Base-by-base conservation (phyloP, 352 stramenopile genomes). In the Pythium oligandrum region DNA sequence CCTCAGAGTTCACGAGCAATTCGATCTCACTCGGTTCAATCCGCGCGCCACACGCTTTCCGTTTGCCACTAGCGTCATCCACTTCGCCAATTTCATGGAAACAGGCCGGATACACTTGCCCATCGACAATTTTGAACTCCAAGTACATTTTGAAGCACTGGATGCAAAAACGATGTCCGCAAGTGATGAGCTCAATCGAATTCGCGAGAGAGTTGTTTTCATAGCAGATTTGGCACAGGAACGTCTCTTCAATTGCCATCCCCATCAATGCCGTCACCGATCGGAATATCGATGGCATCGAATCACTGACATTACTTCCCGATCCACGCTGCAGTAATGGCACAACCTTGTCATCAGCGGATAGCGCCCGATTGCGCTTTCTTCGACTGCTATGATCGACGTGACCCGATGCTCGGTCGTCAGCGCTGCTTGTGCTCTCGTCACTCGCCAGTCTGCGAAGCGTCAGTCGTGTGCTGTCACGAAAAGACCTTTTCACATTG, bases 201-300 rank as follows among this genome's bases (percentile, higher is more conserved):
- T 64, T 66, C 1, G 58, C 50, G 17, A 86, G 43, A 0, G 73
- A 53, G 2, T 70, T 57, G 47, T 86, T 75, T 51, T 92, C 81
- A 33, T 75, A 87, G 62, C 81, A 92, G 51, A 92, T 92, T 47
- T 88, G 81, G 43, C 81, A 92, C 45, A 83, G 56, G 37, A 86
- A 84, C 6, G 81, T 89, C 51, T 92, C 75, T 43, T 88, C 76
- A 70, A 89, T 85, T 1, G 64, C 76, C 12, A 86, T 61, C 1
- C 75, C 74, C 34, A 64, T 50, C 37, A 57, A 56, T 3, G 60
- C 37, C 32, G 49, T 46, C 12, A 57, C 33, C 30, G 48, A 55
- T 26, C 59, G 50, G 12, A 66, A 12, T 17, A 66, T 10, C 31
- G 37, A 32, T 3, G 53, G 44, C 48, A 63, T 40, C 10, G 39